A percentile compares a stretch with the other conserved stretches of the same genome.
phyloP scores from a whole-genome alignment of 441 rosid species.

The Isatis lusitanica region DNA sequence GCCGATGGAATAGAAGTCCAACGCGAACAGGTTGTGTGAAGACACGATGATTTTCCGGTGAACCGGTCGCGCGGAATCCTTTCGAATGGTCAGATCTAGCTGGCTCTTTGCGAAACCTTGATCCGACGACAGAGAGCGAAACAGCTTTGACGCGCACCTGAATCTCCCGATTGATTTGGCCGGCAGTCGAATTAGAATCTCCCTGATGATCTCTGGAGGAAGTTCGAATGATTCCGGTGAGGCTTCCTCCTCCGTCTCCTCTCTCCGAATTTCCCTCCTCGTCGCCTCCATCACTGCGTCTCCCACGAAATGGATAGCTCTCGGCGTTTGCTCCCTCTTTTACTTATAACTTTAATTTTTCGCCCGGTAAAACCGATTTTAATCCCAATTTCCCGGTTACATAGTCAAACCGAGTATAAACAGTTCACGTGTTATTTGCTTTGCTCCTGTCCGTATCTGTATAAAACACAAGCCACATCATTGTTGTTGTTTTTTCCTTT shows the following conservation, averaged over 20 bases:
- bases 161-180: slow-evolving; percentile 43
- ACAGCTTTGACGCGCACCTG: slow-evolving; percentile 50
- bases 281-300: slow-evolving; percentile 11
- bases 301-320: slow-evolving; percentile 5
- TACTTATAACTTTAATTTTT: neutral
- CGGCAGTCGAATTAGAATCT: slow-evolving; percentile 44
- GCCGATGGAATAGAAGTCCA: slow-evolving; percentile 35
- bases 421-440: too few relatives aligned
- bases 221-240: slow-evolving; percentile 19
- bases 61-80: slow-evolving; percentile 3
- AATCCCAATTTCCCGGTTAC: neutral
- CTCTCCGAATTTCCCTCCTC: slow-evolving; percentile 27
- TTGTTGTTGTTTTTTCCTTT: too few relatives aligned
- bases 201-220: slow-evolving; percentile 45
- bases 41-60: slow-evolving; percentile 45
- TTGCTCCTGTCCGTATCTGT: too few relatives aligned
- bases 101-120: slow-evolving; percentile 41
- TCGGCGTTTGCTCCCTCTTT: neutral
- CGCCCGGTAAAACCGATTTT: neutral
- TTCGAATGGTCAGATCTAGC: slow-evolving; percentile 30
- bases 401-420: neutral
- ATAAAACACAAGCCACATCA: too few relatives aligned
- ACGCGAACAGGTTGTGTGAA: slow-evolving; percentile 39
- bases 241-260: neutral
- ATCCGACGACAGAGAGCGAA: slow-evolving; percentile 35